Conservation (phyloP, 2,329 filamentous ascomycete genomes). For the Penicillium decumbens region DNA sequence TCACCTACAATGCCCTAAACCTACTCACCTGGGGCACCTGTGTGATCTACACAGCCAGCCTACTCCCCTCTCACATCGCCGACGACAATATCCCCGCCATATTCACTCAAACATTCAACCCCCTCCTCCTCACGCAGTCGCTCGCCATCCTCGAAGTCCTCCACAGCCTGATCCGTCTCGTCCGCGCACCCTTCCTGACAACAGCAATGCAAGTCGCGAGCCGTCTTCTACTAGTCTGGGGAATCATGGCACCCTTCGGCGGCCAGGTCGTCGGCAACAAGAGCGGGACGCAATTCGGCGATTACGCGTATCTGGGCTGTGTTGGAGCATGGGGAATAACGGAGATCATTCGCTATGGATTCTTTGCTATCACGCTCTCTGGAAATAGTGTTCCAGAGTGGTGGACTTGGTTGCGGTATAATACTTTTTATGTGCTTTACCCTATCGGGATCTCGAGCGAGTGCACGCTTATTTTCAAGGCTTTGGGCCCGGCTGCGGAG, state of each 20-base stretch:
- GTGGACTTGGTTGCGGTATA: constrained; percentile 70
- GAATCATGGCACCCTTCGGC: constrained; percentile 65
- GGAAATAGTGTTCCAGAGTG: constrained; percentile 56
- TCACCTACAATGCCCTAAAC: constrained; percentile 78
- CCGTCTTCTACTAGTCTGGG: constrained; percentile 86
- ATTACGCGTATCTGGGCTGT: constrained; percentile 44
- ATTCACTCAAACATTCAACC: constrained; percentile 46
- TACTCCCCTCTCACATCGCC: constrained; percentile 50
- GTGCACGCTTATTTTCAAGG: constrained; percentile 70
- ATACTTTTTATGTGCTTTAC: constrained; percentile 89
- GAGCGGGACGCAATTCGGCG: constrained; percentile 27
- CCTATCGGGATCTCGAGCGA: constrained; percentile 87
- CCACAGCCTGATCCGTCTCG: constrained; percentile 73
- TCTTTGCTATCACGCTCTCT: constrained; percentile 67
- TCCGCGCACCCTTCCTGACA: constrained; percentile 78
- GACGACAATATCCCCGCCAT: constrained; percentile 39
- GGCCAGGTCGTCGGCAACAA: constrained; percentile 29
- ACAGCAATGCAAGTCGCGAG: constrained; percentile 86
- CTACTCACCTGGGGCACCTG: constrained; percentile 74
- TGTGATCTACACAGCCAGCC: constrained; percentile 62
- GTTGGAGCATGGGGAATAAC: constrained; percentile 83
- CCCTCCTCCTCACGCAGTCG: constrained; percentile 66
- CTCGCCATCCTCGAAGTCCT: constrained; percentile 76
- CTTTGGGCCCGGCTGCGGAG: constrained; percentile 57
- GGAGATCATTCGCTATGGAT: constrained; percentile 89